Conservation (phyloP, 2,329 filamentous ascomycete genomes). For the Dactylellina leptospora region DNA sequence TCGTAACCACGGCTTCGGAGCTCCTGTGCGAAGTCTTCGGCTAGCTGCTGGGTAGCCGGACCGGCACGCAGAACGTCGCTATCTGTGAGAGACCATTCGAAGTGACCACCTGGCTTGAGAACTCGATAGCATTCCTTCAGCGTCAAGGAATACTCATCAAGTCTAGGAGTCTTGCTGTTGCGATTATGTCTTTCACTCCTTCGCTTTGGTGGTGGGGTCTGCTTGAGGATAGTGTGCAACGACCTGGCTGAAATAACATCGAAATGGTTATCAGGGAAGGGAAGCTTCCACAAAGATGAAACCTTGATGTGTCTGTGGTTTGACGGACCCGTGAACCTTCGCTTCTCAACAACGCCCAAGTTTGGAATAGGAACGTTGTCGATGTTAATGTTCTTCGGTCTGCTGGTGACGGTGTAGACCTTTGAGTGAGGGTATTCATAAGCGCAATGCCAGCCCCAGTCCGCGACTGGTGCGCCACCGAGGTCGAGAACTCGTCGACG, state of each 20-base stretch:
- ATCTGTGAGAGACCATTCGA: slow-evolving; percentile 91
- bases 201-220: slow-evolving; percentile 65
- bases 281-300: slow-evolving; percentile 77
- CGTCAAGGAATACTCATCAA: slow-evolving; percentile 88
- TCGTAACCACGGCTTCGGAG: slow-evolving; percentile 92
- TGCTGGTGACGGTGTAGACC: slow-evolving; percentile 83
- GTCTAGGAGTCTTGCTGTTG: slow-evolving; percentile 60
- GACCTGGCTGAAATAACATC: slow-evolving; percentile 90
- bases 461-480: slow-evolving; percentile 71
- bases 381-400: slow-evolving; percentile 76
- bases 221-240: slow-evolving; percentile 83
- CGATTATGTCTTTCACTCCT: slow-evolving; percentile 35
- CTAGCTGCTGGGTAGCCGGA: slow-evolving; percentile 78
- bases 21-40: slow-evolving; percentile 89
- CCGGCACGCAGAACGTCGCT: slow-evolving; percentile 88
- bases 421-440: slow-evolving; percentile 84
- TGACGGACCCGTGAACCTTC: slow-evolving; percentile 71
- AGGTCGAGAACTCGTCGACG: slow-evolving; percentile 68
- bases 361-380: slow-evolving; percentile 47
- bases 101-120: slow-evolving; percentile 88
- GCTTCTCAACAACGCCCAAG: slow-evolving; percentile 48
- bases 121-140: slow-evolving; percentile 87
- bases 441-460: slow-evolving; percentile 96
- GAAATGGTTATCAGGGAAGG: slow-evolving; percentile 85
- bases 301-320: slow-evolving; percentile 89